These are phyloP conservation scores for Penicillium salamii DNA, from an alignment of 495 filamentous ascomycete genomes.

Conservation along the genomic window DNA sequence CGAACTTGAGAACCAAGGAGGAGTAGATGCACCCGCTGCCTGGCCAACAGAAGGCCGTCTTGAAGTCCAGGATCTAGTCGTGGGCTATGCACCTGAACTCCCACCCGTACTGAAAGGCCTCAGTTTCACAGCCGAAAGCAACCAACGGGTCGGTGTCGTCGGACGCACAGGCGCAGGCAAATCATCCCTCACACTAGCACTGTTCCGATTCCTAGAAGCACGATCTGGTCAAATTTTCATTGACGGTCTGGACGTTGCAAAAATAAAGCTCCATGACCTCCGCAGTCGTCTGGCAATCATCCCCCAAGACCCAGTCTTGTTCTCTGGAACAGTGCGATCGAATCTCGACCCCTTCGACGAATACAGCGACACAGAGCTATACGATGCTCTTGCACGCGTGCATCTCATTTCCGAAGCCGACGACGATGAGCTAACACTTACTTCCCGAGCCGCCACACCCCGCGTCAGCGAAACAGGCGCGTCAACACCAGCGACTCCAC, in stretches of 20 bases:
- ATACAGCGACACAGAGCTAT: conserved; percentile 67
- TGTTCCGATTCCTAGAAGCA: conserved; percentile 82
- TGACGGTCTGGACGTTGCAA: conserved; percentile 74
- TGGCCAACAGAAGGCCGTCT: conserved; percentile 79
- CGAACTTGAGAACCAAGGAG: conserved; percentile 60
- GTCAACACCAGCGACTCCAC: conserved; percentile 21
- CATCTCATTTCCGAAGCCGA: conserved; percentile 56
- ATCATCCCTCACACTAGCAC: conserved; percentile 74
- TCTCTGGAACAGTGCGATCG: conserved; percentile 77
- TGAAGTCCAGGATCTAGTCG: conserved; percentile 69
- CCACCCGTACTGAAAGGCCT: conserved; percentile 74
- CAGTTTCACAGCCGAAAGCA: conserved; percentile 64
- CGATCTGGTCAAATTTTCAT: conserved; percentile 67
- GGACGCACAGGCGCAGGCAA: conserved; percentile 88
- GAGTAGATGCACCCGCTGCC: conserved; percentile 62
- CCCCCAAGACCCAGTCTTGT: conserved; percentile 82
- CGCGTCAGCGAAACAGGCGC: conserved; percentile 20
- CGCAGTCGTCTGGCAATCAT: conserved; percentile 79
- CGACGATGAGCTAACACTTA: conserved; percentile 34
- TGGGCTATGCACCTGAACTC: conserved; percentile 72
- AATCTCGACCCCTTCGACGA: conserved; percentile 82
- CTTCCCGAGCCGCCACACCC: conserved; percentile 29
- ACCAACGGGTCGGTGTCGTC: conserved; percentile 78
- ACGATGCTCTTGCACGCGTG: conserved; percentile 72
- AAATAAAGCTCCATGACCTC: conserved; percentile 69